Conservation (phyloP, 768 basidiomycete species). For the Lenzites betulinus region DNA sequence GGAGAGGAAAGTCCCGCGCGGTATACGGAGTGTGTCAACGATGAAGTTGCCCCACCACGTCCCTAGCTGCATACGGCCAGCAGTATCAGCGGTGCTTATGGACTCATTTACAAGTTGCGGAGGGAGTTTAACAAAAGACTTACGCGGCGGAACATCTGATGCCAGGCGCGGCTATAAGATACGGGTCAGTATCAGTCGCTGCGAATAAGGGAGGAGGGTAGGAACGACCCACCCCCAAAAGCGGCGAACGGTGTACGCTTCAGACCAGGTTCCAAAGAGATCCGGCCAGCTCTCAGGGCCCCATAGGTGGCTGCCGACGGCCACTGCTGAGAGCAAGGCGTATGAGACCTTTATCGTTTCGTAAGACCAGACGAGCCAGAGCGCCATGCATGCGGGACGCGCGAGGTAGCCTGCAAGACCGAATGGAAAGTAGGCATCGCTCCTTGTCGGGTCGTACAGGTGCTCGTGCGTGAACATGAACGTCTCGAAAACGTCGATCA, state of each 20-base stretch:
- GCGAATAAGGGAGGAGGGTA: background rate
- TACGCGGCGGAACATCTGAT: constrained; percentile 41
- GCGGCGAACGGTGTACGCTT: constrained; percentile 41
- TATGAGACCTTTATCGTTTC: background rate
- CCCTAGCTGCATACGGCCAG: constrained; percentile 27
- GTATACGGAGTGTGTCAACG: constrained; percentile 24
- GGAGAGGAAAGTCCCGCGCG: constrained; percentile 29
- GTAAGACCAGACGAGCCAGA: background rate
- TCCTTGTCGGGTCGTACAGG: background rate
- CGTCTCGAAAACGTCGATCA: background rate
- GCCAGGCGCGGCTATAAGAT: constrained; percentile 36
- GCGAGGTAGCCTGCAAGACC: background rate
- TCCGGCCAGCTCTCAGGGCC: constrained; percentile 43
- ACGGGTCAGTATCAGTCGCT: too few species aligned
- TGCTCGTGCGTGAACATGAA: background rate
- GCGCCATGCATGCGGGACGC: background rate
- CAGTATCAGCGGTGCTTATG: too few species aligned
- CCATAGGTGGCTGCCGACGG: constrained; percentile 23
- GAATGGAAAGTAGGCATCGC: background rate
- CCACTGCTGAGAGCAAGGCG: too few species aligned
- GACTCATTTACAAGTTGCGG: background rate
- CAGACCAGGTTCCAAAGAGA: constrained; percentile 35
- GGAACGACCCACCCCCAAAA: constrained; percentile 42
- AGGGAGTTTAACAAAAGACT: constrained; percentile 11
- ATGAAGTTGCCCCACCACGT: constrained; percentile 32